phyloP scores from a whole-genome alignment of 2,329 filamentous ascomycete genomes.

The Claviceps sp. region DNA sequence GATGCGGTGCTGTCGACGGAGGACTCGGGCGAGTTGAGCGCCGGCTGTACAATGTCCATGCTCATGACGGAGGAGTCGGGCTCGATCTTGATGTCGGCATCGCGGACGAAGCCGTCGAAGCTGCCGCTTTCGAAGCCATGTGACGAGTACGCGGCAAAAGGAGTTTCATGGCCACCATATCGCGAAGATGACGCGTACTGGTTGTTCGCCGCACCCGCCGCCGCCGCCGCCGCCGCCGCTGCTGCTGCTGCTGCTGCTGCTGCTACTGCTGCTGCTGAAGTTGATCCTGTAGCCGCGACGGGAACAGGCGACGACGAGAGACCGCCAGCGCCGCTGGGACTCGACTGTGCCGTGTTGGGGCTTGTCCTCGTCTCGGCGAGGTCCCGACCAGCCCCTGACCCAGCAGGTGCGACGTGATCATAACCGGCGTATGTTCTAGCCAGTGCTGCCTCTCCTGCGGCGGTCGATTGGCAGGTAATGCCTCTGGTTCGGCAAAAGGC shows the following conservation, averaged over 20 bases:
- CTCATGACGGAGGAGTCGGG: constrained; percentile 1
- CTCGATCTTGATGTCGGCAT: not conserved
- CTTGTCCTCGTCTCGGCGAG: not conserved
- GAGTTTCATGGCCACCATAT: not conserved
- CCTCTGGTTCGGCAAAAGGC: constrained; percentile 22
- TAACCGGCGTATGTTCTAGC: not conserved
- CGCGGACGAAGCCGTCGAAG: constrained; percentile 1
- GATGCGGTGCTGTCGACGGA: constrained; percentile 7
- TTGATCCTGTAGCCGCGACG: too few relatives aligned
- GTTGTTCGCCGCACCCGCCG: not conserved
- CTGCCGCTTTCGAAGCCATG: not conserved
- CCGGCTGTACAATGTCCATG: constrained; percentile 7
- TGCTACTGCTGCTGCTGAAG: too few relatives aligned
- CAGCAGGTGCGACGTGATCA: not conserved
- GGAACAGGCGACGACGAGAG: constrained; percentile 1
- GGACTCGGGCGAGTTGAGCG: constrained; percentile 6
- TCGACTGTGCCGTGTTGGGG: constrained; percentile 4
- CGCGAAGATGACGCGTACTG: constrained; percentile 2
- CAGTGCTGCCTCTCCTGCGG: constrained; percentile 4
- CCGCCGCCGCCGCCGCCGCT: too few relatives aligned
- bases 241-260: too few relatives aligned
- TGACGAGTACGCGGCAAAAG: not conserved
- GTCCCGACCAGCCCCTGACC: not conserved
- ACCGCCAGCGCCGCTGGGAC: not conserved
- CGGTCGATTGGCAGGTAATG: constrained; percentile 20